phyloP scores from a whole-genome alignment of 2,329 filamentous ascomycete species.

The Aureobasidium pullulans region DNA sequence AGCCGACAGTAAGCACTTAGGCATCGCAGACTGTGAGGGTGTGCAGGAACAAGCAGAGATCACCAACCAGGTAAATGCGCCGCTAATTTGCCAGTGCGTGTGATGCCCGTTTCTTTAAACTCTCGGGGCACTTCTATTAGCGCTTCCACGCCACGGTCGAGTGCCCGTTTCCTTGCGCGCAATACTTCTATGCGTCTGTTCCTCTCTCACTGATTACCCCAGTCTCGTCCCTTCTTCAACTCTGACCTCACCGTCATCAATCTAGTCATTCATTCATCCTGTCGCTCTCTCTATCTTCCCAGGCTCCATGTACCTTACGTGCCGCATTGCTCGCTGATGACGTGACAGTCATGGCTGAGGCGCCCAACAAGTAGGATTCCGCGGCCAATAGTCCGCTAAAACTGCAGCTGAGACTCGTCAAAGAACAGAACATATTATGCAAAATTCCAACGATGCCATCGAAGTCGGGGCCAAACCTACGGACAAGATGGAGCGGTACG shows the following conservation, averaged over 20 bases:
- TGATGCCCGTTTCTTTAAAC: background rate
- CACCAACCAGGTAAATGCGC: background rate
- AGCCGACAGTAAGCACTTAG: background rate
- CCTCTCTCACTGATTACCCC: background rate
- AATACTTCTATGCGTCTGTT: background rate
- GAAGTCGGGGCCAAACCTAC: background rate
- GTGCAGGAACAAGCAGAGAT: background rate
- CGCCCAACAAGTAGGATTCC: background rate
- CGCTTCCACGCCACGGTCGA: conserved; percentile 4
- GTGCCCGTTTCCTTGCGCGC: background rate
- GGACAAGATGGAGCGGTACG: conserved; percentile 1
- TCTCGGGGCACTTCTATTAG: background rate
- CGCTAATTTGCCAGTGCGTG: background rate
- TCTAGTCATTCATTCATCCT: background rate
- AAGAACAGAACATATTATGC: conserved; percentile 1
- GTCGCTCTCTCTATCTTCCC: background rate
- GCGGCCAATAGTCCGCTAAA: background rate
- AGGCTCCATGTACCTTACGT: background rate
- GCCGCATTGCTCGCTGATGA: background rate
- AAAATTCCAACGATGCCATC: background rate
- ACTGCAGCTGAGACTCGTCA: background rate
- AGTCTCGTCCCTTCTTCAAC: background rate
- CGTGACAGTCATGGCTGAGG: conserved; percentile 8
- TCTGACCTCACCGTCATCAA: background rate
- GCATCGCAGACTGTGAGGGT: background rate